Evolutionary conservation across 495 filamentous ascomycete genomes (phyloP), one percentile per base, ranked within the genome.

Genomic region (Hypoxylon crocopeplum): DNA sequence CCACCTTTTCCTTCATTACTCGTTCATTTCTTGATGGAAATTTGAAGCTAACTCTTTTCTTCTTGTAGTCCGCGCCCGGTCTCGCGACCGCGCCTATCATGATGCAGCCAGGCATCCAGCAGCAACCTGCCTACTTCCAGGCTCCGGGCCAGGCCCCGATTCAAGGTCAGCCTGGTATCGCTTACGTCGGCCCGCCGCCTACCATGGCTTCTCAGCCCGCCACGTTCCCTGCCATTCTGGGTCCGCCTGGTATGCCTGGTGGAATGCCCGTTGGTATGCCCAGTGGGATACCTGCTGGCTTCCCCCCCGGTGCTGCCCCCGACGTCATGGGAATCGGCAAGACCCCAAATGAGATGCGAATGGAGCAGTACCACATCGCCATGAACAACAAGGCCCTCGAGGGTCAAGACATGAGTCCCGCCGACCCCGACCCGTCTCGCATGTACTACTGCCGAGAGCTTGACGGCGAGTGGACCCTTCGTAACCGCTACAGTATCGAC

Each of bases 351-450:
- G 74, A 78, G 55, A 40, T 71, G 3, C 59, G 71, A 5, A 67
- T 74, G 5, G 67, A 77, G 48, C 72, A 73, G 56, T 62, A 69
- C 6, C 67, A 73, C 37, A 66, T 72, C 29, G 74, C 77, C n/a
- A 39, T 74, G 38, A 62, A 69, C 33, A 77, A 68, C 66, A 67
- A 69, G 47, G 66, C 71, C 20, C 69, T 72, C 42, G 73, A 78
- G 56, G 72, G 77, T 10, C 79, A 82, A 69, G 78, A 80, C 32
- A 79, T 82, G 48, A 76, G 75, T 40, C 81, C 81, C 0, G 71
- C 75, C 3, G 80, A 83, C 50, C 71, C 77, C 21, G 77, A 84
- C 51, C 73, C 76, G 13, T 74, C 68, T 30, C 79, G 80, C 45
- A 71, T 79, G 69, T 84, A 82, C 56, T 77, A 76, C 70, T 70